Evolutionary conservation across 768 basidiomycete species (phyloP).

Genomic region (Boletus vermiculosoides): DNA sequence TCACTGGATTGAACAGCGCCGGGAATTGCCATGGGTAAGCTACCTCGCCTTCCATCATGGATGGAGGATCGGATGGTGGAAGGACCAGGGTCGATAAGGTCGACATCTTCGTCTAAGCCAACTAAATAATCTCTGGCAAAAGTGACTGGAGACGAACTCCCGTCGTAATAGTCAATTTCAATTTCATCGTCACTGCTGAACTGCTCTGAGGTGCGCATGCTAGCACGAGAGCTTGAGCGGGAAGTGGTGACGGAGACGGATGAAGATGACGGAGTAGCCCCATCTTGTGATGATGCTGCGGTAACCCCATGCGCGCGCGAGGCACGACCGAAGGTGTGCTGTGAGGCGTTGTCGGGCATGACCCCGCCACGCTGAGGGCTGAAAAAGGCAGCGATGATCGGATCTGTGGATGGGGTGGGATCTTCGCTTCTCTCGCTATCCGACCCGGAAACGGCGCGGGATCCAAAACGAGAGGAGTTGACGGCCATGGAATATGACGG

Average conservation of each 20-base stretch:
- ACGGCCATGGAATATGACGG: not conserved
- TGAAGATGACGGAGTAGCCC: conserved; percentile 40
- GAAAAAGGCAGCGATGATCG: conserved; percentile 21
- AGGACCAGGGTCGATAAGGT: conserved; percentile 26
- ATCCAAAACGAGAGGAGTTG: not conserved
- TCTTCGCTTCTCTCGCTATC: conserved; percentile 38
- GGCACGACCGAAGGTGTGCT: conserved; percentile 49
- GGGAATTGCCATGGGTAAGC: conserved; percentile 62
- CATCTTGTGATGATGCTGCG: conserved; percentile 24
- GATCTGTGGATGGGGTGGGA: conserved; percentile 36
- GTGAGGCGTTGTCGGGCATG: conserved; percentile 44
- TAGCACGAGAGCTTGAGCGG: conserved; percentile 33
- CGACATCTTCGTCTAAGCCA: conserved; percentile 33
- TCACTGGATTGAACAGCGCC: conserved; percentile 27
- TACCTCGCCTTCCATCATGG: conserved; percentile 44
- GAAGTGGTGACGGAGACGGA: conserved; percentile 42
- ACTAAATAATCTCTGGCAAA: conserved; percentile 43
- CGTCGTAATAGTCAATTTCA: conserved; percentile 40
- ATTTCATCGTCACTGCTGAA: conserved; percentile 51
- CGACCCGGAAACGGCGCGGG: conserved; percentile 17
- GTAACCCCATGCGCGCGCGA: conserved; percentile 28
- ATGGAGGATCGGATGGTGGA: conserved; percentile 22
- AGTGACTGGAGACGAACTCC: conserved; percentile 37
- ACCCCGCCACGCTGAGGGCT: conserved; percentile 24
- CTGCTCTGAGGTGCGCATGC: conserved; percentile 36